These are phyloP conservation scores for Geotrichum carabidarum DNA, from an alignment of 1,139 yeast genomes.

Conservation along the genomic window DNA sequence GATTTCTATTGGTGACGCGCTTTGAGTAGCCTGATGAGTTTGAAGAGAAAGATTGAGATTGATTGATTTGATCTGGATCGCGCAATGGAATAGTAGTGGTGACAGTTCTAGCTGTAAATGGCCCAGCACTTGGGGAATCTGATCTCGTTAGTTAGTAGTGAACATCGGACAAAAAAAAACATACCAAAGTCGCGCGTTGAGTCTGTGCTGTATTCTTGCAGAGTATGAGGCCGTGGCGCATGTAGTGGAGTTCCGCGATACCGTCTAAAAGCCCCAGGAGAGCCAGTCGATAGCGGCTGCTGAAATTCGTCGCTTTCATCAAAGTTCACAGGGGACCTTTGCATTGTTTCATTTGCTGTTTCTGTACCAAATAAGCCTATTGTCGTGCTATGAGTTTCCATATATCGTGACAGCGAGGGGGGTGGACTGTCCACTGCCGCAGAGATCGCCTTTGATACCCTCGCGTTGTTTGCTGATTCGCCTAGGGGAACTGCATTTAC, in stretches of 20 bases:
- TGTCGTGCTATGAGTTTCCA: slow-evolving; percentile 2
- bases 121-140: neutral
- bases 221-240: neutral
- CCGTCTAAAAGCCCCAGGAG: slow-evolving; percentile 1
- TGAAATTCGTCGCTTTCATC: neutral
- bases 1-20: neutral
- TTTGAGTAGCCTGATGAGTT: neutral
- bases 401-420: neutral
- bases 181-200: neutral
- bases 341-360: neutral
- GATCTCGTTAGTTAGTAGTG: neutral
- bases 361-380: neutral
- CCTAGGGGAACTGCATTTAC: slow-evolving; percentile 6
- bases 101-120: neutral
- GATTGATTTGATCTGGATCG: slow-evolving; percentile 6
- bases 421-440: slow-evolving; percentile 10
- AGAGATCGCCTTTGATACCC: neutral
- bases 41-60: neutral
- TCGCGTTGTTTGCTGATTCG: slow-evolving; percentile 4
- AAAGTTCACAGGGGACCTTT: neutral
- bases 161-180: neutral
- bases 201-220: neutral
- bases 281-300: neutral
- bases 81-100: slow-evolving; percentile 16
- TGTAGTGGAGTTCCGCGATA: slow-evolving; percentile 10